phyloP scores from a whole-genome alignment of 2,329 filamentous ascomycete species.

The Cryphonectria carpinicola region DNA sequence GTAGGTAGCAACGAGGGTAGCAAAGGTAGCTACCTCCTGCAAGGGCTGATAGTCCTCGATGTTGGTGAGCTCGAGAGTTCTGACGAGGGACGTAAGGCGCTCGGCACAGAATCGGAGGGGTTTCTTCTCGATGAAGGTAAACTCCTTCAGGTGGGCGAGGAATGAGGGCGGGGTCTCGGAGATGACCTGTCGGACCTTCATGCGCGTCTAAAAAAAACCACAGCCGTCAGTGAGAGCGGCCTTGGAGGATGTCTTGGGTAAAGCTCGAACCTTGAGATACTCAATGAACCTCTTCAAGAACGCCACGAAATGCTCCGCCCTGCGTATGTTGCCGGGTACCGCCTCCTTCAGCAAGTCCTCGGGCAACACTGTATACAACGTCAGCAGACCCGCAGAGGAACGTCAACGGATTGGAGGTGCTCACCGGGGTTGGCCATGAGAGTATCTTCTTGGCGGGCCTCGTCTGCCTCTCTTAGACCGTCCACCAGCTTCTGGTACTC shows the following conservation, averaged over 20 bases:
- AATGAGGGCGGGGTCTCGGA: constrained; percentile 97
- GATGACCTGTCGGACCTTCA: constrained; percentile 97
- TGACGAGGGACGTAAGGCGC: constrained; percentile 87
- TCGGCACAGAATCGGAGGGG: constrained; percentile 94
- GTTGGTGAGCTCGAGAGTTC: constrained; percentile 93
- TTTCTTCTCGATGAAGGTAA: constrained; percentile 97
- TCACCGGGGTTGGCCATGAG: constrained; percentile 90
- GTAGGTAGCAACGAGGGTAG: constrained; percentile 93
- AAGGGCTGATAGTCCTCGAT: constrained; percentile 97
- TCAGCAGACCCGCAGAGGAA: neutral
- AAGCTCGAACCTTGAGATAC: constrained; percentile 73
- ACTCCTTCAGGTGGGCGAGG: constrained; percentile 86
- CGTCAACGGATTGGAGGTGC: constrained; percentile 7
- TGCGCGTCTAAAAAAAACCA: constrained; percentile 70
- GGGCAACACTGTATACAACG: constrained; percentile 65
- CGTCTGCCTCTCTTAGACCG: constrained; percentile 83
- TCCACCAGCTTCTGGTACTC: constrained; percentile 97
- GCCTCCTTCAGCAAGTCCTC: constrained; percentile 95
- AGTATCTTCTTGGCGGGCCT: constrained; percentile 88
- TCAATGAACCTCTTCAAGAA: constrained; percentile 97
- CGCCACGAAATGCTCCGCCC: constrained; percentile 93
- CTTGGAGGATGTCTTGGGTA: constrained; percentile 21
- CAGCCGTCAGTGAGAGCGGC: neutral
- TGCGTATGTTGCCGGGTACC: constrained; percentile 91
- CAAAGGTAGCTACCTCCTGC: constrained; percentile 97